These are phyloP conservation scores for Hyaloperonospora arabidopsidis DNA, from an alignment of 352 stramenopile species.

Conservation along the genomic window DNA sequence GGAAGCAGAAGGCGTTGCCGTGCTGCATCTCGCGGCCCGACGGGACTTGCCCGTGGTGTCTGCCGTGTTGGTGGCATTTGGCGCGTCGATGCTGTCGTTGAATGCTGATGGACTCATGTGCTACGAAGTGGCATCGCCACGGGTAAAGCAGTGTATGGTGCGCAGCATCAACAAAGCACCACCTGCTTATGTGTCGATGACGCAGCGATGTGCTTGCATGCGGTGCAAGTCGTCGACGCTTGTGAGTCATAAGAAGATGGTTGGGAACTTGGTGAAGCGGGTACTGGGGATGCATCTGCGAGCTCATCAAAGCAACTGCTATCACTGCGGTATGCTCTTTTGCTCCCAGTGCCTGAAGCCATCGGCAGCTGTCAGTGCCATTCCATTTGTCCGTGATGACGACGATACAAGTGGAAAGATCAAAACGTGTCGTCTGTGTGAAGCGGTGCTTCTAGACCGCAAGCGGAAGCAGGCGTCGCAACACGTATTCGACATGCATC, in stretches of 20 bases:
- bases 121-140: slow-evolving; percentile 58
- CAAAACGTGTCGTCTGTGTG: slow-evolving; percentile 60
- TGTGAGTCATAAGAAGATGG: slow-evolving; percentile 35
- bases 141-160: slow-evolving; percentile 64
- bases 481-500: slow-evolving; percentile 49
- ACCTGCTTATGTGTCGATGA: slow-evolving; percentile 39
- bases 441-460: slow-evolving; percentile 50
- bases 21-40: slow-evolving; percentile 52
- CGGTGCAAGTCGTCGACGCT: slow-evolving; percentile 48
- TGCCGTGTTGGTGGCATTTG: slow-evolving; percentile 51
- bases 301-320: slow-evolving; percentile 65
- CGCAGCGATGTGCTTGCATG: slow-evolving; percentile 66
- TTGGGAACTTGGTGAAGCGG: slow-evolving; percentile 55
- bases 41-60: slow-evolving; percentile 47
- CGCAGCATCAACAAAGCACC: slow-evolving; percentile 46
- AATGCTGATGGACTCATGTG: slow-evolving; percentile 72
- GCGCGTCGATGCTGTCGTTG: slow-evolving; percentile 49
- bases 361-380: slow-evolving; percentile 34
- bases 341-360: slow-evolving; percentile 59
- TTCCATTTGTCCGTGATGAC: slow-evolving; percentile 50
- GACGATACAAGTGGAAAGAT: slow-evolving; percentile 43
- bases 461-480: slow-evolving; percentile 45
- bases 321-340: slow-evolving; percentile 75
- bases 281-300: slow-evolving; percentile 37
- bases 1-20: slow-evolving; percentile 49